Conservation (phyloP, 106 monocot genomes). For the Gastrodia elata region DNA sequence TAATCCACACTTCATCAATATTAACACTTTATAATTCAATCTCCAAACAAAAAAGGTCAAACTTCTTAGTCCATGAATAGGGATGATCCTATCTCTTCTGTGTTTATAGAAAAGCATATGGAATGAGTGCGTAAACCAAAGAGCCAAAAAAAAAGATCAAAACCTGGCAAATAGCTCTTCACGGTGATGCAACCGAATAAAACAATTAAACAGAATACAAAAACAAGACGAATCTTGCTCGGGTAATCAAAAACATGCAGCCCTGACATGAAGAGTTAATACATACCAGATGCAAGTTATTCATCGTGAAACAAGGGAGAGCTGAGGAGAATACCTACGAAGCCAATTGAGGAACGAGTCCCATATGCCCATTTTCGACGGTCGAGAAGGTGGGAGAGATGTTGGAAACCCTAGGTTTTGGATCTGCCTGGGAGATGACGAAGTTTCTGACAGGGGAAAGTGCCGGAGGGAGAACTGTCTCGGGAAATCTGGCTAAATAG, state of each 20-base stretch:
- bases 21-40: not conserved
- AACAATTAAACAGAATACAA: not conserved
- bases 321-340: conserved; percentile 18
- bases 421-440: not conserved
- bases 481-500: too few species aligned
- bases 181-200: not conserved
- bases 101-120: not conserved
- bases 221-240: not conserved
- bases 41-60: not conserved
- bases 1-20: not conserved
- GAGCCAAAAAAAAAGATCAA: conserved; percentile 4
- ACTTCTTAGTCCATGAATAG: not conserved
- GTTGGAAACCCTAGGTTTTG: conserved; percentile 3
- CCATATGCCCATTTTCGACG: conserved; percentile 29
- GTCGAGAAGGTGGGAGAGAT: not conserved
- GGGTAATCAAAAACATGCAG: not conserved
- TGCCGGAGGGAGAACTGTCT: too few species aligned
- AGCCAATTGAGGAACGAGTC: conserved; percentile 43
- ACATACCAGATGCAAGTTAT: not conserved
- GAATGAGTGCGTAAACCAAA: not conserved
- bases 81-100: not conserved
- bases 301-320: too few species aligned
- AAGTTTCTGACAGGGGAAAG: too few species aligned
- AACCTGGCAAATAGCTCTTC: not conserved
- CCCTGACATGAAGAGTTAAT: not conserved